Evolutionary conservation across 805 yeast species (phyloP).

Genomic region (Alloascoidea africana): DNA sequence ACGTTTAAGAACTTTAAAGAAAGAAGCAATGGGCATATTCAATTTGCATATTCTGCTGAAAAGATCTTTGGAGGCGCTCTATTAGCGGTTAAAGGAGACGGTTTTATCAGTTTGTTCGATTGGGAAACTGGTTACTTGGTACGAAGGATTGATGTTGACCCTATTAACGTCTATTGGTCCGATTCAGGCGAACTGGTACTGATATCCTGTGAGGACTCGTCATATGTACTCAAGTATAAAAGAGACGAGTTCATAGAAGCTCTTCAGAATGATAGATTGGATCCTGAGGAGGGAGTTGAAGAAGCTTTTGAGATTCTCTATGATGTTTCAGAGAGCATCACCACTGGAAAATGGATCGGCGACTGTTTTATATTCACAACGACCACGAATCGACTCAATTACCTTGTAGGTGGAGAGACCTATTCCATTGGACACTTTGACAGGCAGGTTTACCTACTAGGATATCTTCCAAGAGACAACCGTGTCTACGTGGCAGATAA

Average conservation of each 20-base stretch:
- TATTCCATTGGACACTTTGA: conserved; percentile 90
- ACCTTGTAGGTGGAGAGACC: conserved; percentile 87
- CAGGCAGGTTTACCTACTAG: conserved; percentile 70
- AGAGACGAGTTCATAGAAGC: conserved; percentile 53
- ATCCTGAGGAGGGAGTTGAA: conserved; percentile 81
- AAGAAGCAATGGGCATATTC: conserved; percentile 44
- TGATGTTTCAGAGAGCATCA: conserved; percentile 67
- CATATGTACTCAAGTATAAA: conserved; percentile 66
- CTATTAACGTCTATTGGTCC: conserved; percentile 77
- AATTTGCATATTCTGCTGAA: conserved; percentile 58
- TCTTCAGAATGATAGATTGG: conserved; percentile 36
- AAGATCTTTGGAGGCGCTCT: conserved; percentile 83
- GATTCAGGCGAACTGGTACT: conserved; percentile 84
- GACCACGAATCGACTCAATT: conserved; percentile 72
- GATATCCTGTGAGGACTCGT: conserved; percentile 52
- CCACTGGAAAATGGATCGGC: conserved; percentile 93
- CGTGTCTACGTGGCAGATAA: conserved; percentile 85
- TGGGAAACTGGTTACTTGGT: conserved; percentile 85
- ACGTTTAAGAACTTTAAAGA: conserved; percentile 79
- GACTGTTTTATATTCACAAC: conserved; percentile 93
- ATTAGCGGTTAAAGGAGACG: conserved; percentile 71
- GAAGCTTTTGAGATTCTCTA: conserved; percentile 71
- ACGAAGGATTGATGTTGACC: conserved; percentile 80
- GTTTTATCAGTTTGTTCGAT: conserved; percentile 77
- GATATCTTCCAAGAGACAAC: conserved; percentile 83